Conservation (phyloP, 495 filamentous ascomycete species). For the Aspergillus homomorphus region DNA sequence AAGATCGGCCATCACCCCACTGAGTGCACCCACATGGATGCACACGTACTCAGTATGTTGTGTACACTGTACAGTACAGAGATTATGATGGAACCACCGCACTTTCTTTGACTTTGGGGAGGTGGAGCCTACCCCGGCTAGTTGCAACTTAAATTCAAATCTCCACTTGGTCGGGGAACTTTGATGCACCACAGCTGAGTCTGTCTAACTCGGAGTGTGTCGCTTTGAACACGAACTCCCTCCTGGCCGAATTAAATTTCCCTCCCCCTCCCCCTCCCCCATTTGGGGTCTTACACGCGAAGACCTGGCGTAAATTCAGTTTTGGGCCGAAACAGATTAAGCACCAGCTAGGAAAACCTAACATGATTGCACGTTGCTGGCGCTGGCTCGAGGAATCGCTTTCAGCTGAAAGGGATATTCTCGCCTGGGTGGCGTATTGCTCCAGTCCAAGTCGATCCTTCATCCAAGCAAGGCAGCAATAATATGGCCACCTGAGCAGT, state of each 20-base stretch:
- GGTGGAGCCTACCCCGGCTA: not conserved
- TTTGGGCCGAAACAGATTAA: not conserved
- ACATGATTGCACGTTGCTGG: not conserved
- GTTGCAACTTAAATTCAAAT: constrained; percentile 5
- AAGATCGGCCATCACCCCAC: not conserved
- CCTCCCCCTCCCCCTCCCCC: too few relatives aligned
- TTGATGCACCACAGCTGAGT: not conserved
- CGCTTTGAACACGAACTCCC: too few relatives aligned
- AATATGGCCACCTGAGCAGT: not conserved
- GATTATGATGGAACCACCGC: not conserved
- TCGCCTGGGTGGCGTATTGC: not conserved
- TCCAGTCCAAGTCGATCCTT: not conserved
- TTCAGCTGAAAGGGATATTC: not conserved
- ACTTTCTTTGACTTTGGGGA: not conserved
- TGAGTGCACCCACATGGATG: not conserved
- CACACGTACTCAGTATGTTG: not conserved
- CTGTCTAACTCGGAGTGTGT: not conserved
- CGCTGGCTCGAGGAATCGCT: not conserved
- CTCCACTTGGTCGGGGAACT: not conserved
- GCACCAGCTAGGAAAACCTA: not conserved
- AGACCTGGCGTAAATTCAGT: not conserved
- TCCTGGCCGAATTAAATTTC: not conserved
- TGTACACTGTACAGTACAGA: not conserved
- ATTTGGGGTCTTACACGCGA: not conserved
- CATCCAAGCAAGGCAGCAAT: not conserved